phyloP scores from a whole-genome alignment of 2,329 filamentous ascomycete genomes.

The Cladorrhinum sp. region DNA sequence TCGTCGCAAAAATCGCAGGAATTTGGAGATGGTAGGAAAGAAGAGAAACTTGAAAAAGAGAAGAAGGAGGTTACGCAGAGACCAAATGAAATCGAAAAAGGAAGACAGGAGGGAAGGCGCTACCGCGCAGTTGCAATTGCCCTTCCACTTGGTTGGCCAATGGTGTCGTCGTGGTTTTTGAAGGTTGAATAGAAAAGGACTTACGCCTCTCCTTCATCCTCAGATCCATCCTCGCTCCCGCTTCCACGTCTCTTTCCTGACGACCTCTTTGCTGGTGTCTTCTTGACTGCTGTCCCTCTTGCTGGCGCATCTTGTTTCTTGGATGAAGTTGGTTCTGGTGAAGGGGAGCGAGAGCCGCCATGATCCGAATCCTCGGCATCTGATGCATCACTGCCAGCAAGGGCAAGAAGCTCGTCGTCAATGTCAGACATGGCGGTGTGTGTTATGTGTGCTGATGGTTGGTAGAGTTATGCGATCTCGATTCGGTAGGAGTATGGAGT shows the following conservation, averaged over 20 bases:
- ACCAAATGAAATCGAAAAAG: not conserved
- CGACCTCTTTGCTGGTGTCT: conserved; percentile 42
- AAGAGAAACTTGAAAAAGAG: not conserved
- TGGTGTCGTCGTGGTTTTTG: not conserved
- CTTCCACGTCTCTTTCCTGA: conserved; percentile 43
- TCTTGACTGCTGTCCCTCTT: conserved; percentile 35
- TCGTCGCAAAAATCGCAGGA: not conserved
- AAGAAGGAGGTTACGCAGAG: not conserved
- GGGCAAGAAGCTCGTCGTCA: conserved; percentile 88
- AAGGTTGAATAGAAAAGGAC: conserved; percentile 36
- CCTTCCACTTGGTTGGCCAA: not conserved
- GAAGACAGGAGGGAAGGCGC: not conserved
- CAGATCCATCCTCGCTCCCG: conserved; percentile 54
- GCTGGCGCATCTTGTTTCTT: conserved; percentile 38
- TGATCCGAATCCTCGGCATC: conserved; percentile 59
- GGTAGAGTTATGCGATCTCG: not conserved
- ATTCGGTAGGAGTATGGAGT: not conserved
- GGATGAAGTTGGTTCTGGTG: conserved; percentile 30
- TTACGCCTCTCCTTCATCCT: conserved; percentile 82
- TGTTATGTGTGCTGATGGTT: not conserved
- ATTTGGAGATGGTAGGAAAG: not conserved
- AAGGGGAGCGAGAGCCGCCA: conserved; percentile 51
- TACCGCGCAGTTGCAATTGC: not conserved
- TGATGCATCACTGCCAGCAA: conserved; percentile 73
- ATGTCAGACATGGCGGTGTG: conserved; percentile 71